Conservation (phyloP, 1,284 basidiomycete species). For the Ganoderma lucidum region DNA sequence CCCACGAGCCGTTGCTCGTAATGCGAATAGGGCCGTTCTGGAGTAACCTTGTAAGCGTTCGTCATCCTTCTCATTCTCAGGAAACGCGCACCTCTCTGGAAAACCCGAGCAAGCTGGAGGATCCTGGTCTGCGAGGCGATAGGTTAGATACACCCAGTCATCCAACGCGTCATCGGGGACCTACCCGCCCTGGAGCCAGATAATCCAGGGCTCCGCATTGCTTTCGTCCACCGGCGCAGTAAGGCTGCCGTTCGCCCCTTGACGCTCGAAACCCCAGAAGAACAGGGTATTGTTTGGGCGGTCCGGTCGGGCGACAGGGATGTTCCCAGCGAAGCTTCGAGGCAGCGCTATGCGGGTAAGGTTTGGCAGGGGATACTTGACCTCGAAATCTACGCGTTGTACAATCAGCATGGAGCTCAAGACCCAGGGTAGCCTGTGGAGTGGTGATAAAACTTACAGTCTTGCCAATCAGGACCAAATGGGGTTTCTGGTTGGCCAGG, state of each 20-base stretch:
- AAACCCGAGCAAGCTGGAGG: conserved; percentile 71
- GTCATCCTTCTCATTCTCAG: background rate
- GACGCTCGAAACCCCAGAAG: conserved; percentile 69
- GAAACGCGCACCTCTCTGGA: conserved; percentile 60
- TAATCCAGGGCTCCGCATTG: conserved; percentile 66
- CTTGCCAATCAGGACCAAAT: conserved; percentile 42
- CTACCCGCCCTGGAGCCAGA: conserved; percentile 79
- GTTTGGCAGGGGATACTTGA: conserved; percentile 56
- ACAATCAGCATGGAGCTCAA: too few relatives aligned
- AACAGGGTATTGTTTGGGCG: conserved; percentile 78
- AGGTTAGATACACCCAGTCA: background rate
- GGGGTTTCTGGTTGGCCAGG: conserved; percentile 32
- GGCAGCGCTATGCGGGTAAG: conserved; percentile 59
- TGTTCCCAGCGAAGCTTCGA: conserved; percentile 71
- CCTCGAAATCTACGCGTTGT: conserved; percentile 32
- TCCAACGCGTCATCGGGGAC: conserved; percentile 23
- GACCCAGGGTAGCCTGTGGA: background rate
- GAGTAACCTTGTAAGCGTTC: background rate
- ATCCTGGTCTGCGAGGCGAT: conserved; percentile 59
- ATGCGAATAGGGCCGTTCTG: conserved; percentile 72
- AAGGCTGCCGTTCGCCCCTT: conserved; percentile 61
- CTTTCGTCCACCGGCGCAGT: conserved; percentile 44
- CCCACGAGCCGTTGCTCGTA: conserved; percentile 55
- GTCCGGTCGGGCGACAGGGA: conserved; percentile 63
- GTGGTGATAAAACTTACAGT: conserved; percentile 33